Evolutionary conservation across 179 eudicot genomes (phyloP).

Genomic region (Beta macrorhiza): DNA sequence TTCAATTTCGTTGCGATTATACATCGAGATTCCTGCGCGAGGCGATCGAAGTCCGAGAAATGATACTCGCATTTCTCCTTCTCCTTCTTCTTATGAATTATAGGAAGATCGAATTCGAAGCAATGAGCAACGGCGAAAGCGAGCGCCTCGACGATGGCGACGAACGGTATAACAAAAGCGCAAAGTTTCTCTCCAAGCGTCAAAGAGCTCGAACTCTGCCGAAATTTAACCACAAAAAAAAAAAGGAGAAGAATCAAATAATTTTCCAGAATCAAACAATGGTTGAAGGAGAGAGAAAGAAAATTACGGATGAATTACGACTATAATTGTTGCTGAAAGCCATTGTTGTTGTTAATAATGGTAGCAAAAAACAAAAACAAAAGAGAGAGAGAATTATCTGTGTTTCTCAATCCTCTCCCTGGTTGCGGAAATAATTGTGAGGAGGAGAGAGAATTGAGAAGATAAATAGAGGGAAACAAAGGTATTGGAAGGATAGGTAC

Average conservation of each 20-base stretch:
- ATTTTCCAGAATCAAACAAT: background rate
- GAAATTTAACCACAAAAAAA: background rate
- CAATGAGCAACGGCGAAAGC: constrained; percentile 47
- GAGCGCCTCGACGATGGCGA: constrained; percentile 52
- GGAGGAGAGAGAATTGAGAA: too few relatives aligned
- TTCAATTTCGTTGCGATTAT: background rate
- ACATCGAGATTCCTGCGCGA: constrained; percentile 66
- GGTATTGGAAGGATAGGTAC: too few relatives aligned
- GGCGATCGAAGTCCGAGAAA: constrained; percentile 38
- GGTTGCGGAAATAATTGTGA: too few relatives aligned
- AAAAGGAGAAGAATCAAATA: background rate
- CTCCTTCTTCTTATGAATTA: background rate
- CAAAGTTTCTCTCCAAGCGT: constrained; percentile 57
- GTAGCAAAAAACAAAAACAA: too few relatives aligned
- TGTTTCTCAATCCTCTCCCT: too few relatives aligned
- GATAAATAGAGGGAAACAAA: too few relatives aligned
- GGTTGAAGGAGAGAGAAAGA: background rate
- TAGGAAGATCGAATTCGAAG: constrained; percentile 29
- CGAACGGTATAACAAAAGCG: constrained; percentile 43
- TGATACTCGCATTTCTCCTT: constrained; percentile 25
- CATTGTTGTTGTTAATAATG: too few relatives aligned
- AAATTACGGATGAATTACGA: too few relatives aligned
- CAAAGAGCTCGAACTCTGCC: constrained; percentile 49
- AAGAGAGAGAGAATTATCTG: too few relatives aligned
- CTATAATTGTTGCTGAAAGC: too few relatives aligned